phyloP scores from a whole-genome alignment of 2,329 filamentous ascomycete genomes.

The Sordariomycetes sp. region DNA sequence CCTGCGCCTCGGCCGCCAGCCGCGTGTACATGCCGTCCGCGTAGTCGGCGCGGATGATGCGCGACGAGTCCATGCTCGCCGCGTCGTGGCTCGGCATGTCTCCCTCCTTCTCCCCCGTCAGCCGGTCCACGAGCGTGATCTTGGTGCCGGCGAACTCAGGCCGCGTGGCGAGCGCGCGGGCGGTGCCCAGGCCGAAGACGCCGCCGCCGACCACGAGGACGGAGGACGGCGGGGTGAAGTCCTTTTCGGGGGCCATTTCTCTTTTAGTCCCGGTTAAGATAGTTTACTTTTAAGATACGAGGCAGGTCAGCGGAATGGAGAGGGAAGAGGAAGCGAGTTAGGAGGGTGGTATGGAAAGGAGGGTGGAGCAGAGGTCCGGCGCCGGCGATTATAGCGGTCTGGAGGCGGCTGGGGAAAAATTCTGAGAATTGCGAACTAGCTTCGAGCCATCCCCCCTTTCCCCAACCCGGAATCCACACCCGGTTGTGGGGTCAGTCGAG shows the following conservation, averaged over 20 bases:
- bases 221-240: slow-evolving; percentile 21
- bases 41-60: slow-evolving; percentile 65
- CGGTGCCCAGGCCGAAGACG: slow-evolving; percentile 47
- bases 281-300: neutral
- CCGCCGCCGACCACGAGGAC: slow-evolving; percentile 60
- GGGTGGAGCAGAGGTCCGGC: neutral
- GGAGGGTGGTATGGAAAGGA: neutral
- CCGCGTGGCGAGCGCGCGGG: slow-evolving; percentile 55
- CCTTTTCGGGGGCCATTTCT: neutral
- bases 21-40: slow-evolving; percentile 63
- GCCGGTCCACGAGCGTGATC: slow-evolving; percentile 48
- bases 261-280: neutral
- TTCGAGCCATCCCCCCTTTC: neutral
- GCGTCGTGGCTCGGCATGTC: slow-evolving; percentile 48
- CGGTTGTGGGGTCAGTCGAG: neutral
- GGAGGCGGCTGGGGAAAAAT: neutral
- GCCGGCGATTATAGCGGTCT: neutral
- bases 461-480: neutral
- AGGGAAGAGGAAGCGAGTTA: neutral
- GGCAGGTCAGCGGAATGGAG: neutral
- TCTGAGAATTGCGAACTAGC: neutral
- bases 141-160: slow-evolving; percentile 35
- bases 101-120: slow-evolving; percentile 14
- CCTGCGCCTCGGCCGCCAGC: slow-evolving; percentile 59
- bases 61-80: slow-evolving; percentile 48